phyloP scores from a whole-genome alignment of 1,284 basidiomycete genomes.

The Boletellus sp. region DNA sequence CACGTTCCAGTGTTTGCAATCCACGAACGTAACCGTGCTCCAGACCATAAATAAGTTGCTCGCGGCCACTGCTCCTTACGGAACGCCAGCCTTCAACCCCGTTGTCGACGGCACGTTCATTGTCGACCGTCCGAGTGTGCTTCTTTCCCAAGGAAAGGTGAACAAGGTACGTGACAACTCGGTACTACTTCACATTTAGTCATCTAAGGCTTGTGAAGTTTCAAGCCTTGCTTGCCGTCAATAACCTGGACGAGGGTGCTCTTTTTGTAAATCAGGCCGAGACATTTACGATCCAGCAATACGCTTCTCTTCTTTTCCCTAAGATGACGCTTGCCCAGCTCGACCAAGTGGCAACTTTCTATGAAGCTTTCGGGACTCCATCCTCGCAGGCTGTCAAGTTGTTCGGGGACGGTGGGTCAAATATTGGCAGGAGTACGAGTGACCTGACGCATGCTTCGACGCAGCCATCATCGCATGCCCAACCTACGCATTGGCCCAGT shows the following conservation, averaged over 20 bases:
- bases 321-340: conserved; percentile 9
- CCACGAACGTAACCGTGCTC: conserved; percentile 17
- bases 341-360: conserved; percentile 8
- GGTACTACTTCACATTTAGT: neutral
- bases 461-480: conserved; percentile 24
- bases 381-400: conserved; percentile 15
- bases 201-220: conserved; percentile 7
- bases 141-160: conserved; percentile 21
- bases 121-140: conserved; percentile 28
- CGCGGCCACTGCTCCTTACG: conserved; percentile 21
- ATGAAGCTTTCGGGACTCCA: conserved; percentile 11
- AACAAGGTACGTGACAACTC: conserved; percentile 7
- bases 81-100: conserved; percentile 28
- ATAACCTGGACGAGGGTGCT: conserved; percentile 20
- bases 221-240: conserved; percentile 9
- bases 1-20: conserved; percentile 29
- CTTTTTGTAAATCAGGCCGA: conserved; percentile 13
- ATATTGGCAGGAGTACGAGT: too few relatives aligned
- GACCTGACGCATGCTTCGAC: too few relatives aligned
- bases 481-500: conserved; percentile 16
- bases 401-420: conserved; percentile 24
- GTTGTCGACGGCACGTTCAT: conserved; percentile 37
- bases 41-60: conserved; percentile 19
- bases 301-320: conserved; percentile 25
- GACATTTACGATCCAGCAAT: conserved; percentile 12